Conservation (phyloP, 2,329 filamentous ascomycete species). For the Conoideocrella luteorostrata region DNA sequence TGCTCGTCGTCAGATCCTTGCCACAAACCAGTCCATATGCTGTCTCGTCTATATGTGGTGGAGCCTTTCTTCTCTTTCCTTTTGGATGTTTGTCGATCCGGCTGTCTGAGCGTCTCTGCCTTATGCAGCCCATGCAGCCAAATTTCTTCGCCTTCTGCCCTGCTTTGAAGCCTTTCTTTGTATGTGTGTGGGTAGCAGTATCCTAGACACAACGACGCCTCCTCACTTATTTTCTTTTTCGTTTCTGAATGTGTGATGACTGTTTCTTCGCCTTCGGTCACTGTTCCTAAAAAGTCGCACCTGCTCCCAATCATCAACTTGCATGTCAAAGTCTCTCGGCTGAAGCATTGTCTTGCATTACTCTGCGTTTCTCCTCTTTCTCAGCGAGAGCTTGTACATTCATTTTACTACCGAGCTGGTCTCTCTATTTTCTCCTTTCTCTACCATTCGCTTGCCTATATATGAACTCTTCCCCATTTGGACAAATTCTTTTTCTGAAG, state of each 20-base stretch:
- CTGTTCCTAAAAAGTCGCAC: too few relatives aligned
- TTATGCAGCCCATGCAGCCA: background rate
- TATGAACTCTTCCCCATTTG: background rate
- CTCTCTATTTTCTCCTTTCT: background rate
- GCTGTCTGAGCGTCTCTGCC: slow-evolving; percentile 2
- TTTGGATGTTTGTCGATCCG: background rate
- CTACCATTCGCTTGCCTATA: background rate
- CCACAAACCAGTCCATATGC: too few relatives aligned
- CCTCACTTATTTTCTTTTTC: background rate
- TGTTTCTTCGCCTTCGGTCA: background rate
- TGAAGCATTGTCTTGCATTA: background rate
- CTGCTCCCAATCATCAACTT: background rate
- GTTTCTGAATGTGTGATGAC: background rate
- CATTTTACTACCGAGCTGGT: background rate
- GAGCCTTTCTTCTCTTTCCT: slow-evolving; percentile 6
- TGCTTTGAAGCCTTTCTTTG: background rate
- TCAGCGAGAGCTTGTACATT: background rate
- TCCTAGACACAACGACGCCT: background rate
- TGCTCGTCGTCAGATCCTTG: too few relatives aligned
- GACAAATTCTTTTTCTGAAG: background rate
- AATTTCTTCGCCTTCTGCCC: background rate
- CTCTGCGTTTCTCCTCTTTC: background rate
- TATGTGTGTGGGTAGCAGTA: background rate
- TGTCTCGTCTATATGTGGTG: too few relatives aligned
- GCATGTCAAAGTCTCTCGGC: background rate